Base-by-base conservation (phyloP, 2,329 filamentous ascomycete species). In the Colletotrichum sp. region DNA sequence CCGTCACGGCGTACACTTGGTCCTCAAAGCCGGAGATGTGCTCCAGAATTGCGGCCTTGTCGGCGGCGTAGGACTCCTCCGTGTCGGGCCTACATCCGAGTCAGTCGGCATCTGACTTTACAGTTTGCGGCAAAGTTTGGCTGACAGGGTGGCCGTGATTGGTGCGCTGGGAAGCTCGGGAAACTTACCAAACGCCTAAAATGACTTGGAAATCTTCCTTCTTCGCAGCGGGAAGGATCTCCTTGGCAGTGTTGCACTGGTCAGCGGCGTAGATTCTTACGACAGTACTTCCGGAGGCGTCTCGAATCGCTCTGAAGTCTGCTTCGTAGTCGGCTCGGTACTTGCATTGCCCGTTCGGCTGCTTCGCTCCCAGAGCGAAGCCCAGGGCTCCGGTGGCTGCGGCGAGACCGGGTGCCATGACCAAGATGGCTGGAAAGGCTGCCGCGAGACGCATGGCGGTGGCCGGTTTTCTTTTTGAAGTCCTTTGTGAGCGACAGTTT, bases 231-330 rank as follows among this genome's bases (percentile, higher is more conserved):
- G 93, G 92, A 32, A 94, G 83, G 71, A 94, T 91, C 77, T 91
- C 85, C 82, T 90, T 86, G 8, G 92, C 91, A 60, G 89, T 90
- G 78, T 94, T 87, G 84, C 93, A 95, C 82, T 94, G 92, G 69
- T 87, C 89, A 21, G 92, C 91, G 24, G 93, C 89, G 84, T 95
- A 95, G 72, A 91, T 91, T 76, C 93, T 90, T 65, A 94, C 92
- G 48, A 94, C 79, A 43, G 86, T 91, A 55, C 87, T 84, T 72
- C 85, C 86, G 36, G 90, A 86, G 64, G 87, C 81, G 66, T 83
- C 81, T 79, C 88, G 87, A 80, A 94, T 88, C 66, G 90, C 88
- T 71, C 91, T 88, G 82, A 94, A 93, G 82, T 95, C 93, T 66
- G 85, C 86, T 79, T 91, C 88, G 83, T 93, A 95, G 83, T 94